These are phyloP conservation scores for Carex littledalei DNA, from an alignment of 176 grass and related monocot genomes.

Conservation along the genomic window DNA sequence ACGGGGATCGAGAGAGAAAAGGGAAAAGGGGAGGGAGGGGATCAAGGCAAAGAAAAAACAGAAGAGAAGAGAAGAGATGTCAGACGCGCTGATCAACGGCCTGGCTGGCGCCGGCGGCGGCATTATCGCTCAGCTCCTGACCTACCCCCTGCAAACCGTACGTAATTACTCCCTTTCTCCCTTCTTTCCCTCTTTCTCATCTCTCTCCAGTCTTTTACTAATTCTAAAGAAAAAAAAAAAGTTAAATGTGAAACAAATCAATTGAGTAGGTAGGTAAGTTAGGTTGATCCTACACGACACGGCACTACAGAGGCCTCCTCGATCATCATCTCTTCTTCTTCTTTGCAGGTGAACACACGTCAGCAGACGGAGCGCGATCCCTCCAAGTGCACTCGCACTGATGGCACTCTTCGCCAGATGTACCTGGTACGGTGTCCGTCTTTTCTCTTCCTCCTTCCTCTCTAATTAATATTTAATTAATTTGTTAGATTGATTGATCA, in stretches of 20 bases:
- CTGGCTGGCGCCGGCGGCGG: conserved; percentile 84
- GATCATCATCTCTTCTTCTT: neutral
- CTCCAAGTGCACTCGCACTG: conserved; percentile 48
- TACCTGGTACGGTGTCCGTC: conserved; percentile 36
- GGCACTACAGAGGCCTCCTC: no score
- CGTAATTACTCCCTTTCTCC: neutral
- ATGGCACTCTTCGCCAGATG: conserved; percentile 66
- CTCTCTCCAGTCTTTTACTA: neutral
- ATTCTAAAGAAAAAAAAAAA: no score
- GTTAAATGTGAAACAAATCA: no score
- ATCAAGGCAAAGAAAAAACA: neutral
- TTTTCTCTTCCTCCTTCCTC: neutral
- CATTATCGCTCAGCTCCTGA: conserved; percentile 81
- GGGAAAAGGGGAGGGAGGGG: neutral
- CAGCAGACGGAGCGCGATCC: conserved; percentile 89
- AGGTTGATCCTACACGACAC: no score
- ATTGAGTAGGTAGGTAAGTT: no score
- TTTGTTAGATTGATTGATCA: neutral
- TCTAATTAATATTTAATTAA: neutral
- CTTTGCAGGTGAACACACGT: conserved; percentile 77
- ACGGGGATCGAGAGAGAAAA: neutral
- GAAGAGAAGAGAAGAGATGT: conserved; percentile 33
- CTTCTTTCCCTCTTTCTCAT: neutral
- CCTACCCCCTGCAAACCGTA: conserved; percentile 90
- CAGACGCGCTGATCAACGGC: conserved; percentile 90